A percentile compares a stretch with the other conserved stretches of the same genome.
Conservation (phyloP, 2,329 filamentous ascomycete genomes). For the Curvularia verruculosa region DNA sequence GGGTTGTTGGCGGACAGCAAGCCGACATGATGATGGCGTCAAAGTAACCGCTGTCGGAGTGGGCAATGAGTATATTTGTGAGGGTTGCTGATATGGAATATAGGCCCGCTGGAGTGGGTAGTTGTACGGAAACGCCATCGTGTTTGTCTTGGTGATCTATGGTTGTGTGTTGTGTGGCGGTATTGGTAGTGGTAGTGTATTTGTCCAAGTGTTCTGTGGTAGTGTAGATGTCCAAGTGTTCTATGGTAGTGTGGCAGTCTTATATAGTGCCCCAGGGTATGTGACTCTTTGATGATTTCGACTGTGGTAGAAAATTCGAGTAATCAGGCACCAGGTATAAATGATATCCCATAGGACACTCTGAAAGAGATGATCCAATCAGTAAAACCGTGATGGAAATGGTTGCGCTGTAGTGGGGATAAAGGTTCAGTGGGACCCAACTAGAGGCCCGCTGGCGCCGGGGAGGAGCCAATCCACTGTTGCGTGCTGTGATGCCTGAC, state of each 20-base stretch:
- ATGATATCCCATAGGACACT: not conserved
- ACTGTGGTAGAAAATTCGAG: not conserved
- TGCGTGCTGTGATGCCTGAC: too few relatives aligned
- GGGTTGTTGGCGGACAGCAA: slow-evolving; percentile 67
- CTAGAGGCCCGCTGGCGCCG: slow-evolving; percentile 11
- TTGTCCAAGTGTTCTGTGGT: not conserved
- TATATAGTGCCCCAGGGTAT: slow-evolving; percentile 5
- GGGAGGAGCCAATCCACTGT: slow-evolving; percentile 14
- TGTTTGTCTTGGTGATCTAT: not conserved
- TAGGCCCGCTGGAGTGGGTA: not conserved
- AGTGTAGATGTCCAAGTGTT: not conserved
- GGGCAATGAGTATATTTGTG: not conserved
- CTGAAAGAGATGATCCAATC: not conserved
- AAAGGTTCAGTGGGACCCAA: slow-evolving; percentile 11
- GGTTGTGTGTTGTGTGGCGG: not conserved
- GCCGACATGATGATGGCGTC: slow-evolving; percentile 1
- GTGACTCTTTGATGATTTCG: not conserved
- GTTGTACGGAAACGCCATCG: not conserved
- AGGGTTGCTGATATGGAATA: not conserved
- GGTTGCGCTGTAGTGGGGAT: slow-evolving; percentile 9
- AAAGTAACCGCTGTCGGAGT: not conserved
- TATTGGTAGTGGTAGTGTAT: not conserved
- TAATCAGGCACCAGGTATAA: not conserved
- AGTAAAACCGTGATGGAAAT: slow-evolving; percentile 4
- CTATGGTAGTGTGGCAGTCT: not conserved